These are phyloP conservation scores for Kalanchoe fedtschenkoi DNA, from an alignment of 164 flowering plant species.

Conservation along the genomic window DNA sequence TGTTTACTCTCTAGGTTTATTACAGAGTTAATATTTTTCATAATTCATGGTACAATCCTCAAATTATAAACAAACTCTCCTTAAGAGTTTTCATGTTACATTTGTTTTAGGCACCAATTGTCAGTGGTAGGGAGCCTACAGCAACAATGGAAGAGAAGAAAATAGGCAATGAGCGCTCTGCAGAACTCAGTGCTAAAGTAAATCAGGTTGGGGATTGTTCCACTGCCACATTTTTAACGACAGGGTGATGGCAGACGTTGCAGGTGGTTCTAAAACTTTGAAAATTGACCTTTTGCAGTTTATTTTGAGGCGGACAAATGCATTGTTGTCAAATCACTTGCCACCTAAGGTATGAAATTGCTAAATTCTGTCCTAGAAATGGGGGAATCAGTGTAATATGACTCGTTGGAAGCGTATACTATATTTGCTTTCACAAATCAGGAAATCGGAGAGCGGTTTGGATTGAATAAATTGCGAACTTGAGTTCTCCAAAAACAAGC, in stretches of 20 bases:
- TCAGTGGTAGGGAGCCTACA: slow-evolving; percentile 89
- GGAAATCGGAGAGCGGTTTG: not conserved
- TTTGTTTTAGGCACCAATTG: slow-evolving; percentile 58
- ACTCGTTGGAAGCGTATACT: not conserved
- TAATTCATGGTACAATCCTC: not conserved
- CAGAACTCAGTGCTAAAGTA: slow-evolving; percentile 81
- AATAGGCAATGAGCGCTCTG: slow-evolving; percentile 66
- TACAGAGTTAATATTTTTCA: not conserved
- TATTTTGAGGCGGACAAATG: slow-evolving; percentile 90
- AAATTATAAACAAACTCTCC: not conserved
- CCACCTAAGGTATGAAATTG: slow-evolving; percentile 78
- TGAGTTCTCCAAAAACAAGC: not conserved
- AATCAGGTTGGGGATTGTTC: slow-evolving; percentile 57
- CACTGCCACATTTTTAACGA: not conserved
- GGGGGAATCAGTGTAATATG: too few species aligned
- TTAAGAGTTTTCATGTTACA: not conserved
- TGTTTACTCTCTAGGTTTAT: too few species aligned
- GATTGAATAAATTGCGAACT: not conserved
- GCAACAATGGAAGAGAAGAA: slow-evolving; percentile 70
- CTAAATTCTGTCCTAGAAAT: not conserved
- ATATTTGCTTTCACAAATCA: not conserved
- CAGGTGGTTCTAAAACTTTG: not conserved
- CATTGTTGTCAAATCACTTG: slow-evolving; percentile 82
- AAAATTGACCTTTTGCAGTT: slow-evolving; percentile 40
- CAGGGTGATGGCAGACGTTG: slow-evolving; percentile 2